Percentiles rank a stretch among this genome's conserved stretches.
Evolutionary conservation across 495 filamentous ascomycete species (phyloP).

Genomic region (Penicillium nucicola): DNA sequence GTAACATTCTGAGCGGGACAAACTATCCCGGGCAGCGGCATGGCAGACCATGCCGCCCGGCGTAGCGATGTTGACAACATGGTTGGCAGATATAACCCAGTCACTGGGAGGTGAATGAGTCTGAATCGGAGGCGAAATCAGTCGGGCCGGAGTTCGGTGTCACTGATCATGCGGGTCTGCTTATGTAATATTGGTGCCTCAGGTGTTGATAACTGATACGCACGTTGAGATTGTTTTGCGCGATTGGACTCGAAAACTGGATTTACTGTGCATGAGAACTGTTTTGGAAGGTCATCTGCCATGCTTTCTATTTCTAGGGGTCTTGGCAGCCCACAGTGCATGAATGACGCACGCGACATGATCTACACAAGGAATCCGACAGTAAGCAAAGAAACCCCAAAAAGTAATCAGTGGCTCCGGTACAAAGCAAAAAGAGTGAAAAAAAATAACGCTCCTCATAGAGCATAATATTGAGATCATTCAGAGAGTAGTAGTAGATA

Average conservation of each 20-base stretch:
- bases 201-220: constrained; percentile 8
- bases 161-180: constrained; percentile 37
- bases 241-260: neutral
- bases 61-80: constrained; percentile 52
- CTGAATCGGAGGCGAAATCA: constrained; percentile 42
- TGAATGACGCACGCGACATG: neutral
- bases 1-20: constrained; percentile 29
- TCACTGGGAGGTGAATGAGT: constrained; percentile 25
- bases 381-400: neutral
- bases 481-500: constrained; percentile 2
- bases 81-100: constrained; percentile 25
- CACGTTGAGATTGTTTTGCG: neutral
- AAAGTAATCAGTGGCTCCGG: too few relatives aligned
- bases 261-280: too few relatives aligned
- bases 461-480: constrained; percentile 12
- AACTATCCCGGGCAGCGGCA: constrained; percentile 38
- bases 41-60: constrained; percentile 39
- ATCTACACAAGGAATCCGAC: neutral
- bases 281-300: neutral
- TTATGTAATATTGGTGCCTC: constrained; percentile 33
- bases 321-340: neutral
- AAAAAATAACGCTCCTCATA: neutral
- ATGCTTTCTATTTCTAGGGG: neutral
- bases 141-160: constrained; percentile 33
- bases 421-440: neutral